Conservation (phyloP, 2,329 filamentous ascomycete species). For the Ambrosiella beaveri region DNA sequence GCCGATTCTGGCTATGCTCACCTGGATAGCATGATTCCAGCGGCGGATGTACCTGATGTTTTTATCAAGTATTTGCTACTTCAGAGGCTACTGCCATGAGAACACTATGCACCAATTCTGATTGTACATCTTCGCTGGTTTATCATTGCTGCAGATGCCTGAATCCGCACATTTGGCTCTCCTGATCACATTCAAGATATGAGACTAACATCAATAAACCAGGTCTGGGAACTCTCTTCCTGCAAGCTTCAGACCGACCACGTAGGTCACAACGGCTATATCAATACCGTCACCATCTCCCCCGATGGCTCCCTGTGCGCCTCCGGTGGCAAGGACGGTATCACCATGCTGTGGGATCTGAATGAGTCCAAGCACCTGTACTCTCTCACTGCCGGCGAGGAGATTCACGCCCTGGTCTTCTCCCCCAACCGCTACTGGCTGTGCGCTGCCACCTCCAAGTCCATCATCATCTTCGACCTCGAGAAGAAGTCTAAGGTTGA, state of each 20-base stretch:
- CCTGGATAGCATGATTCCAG: constrained; percentile 4
- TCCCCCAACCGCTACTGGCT: constrained; percentile 99
- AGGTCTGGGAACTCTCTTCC: constrained; percentile 99
- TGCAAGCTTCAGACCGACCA: constrained; percentile 99
- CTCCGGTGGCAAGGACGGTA: constrained; percentile 98
- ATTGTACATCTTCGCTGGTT: constrained; percentile 24
- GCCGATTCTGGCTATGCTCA: neutral
- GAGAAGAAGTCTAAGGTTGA: constrained; percentile 99
- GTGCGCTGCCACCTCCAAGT: constrained; percentile 89
- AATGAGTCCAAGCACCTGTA: constrained; percentile 99
- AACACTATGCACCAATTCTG: constrained; percentile 88
- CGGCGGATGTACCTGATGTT: constrained; percentile 61
- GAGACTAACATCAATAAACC: neutral
- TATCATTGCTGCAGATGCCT: neutral
- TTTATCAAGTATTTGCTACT: constrained; percentile 99
- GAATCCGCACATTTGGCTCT: neutral
- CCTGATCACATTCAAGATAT: too few relatives aligned
- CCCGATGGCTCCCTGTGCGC: constrained; percentile 98
- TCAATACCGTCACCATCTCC: constrained; percentile 99
- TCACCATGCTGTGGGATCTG: constrained; percentile 99
- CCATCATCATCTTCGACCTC: constrained; percentile 99
- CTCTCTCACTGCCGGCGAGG: constrained; percentile 93
- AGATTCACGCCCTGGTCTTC: constrained; percentile 99
- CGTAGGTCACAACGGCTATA: constrained; percentile 99
- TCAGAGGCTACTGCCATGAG: constrained; percentile 97